Conservation (phyloP, 164 flowering plant genomes). For the Aristolochia contorta region DNA sequence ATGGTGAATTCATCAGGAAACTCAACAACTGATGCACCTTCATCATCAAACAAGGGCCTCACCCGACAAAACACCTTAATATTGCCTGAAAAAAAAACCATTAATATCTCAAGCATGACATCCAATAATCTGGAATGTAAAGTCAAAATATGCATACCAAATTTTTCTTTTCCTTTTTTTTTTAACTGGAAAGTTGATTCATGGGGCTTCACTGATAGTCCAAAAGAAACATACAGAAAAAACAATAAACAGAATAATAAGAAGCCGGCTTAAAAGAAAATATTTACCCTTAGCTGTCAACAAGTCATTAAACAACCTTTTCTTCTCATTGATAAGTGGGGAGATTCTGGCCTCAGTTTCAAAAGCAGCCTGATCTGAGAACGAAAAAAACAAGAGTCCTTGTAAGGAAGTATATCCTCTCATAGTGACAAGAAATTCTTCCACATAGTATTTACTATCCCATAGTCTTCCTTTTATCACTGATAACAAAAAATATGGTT, state of each 20-base stretch:
- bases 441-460: no score
- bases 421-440: no score
- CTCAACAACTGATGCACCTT: slow-evolving; percentile 76
- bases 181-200: no score
- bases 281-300: slow-evolving; percentile 86
- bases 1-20: slow-evolving; percentile 89
- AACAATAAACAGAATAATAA: background rate
- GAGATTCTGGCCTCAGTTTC: slow-evolving; percentile 84
- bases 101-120: slow-evolving; percentile 8
- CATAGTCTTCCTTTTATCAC: no score
- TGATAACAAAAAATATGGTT: no score
- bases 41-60: slow-evolving; percentile 92
- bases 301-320: slow-evolving; percentile 81
- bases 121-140: background rate
- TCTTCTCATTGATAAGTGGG: slow-evolving; percentile 81
- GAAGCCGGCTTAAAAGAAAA: background rate
- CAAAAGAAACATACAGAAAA: no score
- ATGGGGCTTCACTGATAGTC: no score
- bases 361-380: slow-evolving; percentile 76
- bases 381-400: background rate
- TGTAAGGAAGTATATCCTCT: no score
- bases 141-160: background rate
- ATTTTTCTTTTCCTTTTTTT: no score
- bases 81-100: slow-evolving; percentile 55
- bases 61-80: slow-evolving; percentile 81